phyloP scores from a whole-genome alignment of 225 moss, liverwort and hornwort species.

The Lunularia cruciata region DNA sequence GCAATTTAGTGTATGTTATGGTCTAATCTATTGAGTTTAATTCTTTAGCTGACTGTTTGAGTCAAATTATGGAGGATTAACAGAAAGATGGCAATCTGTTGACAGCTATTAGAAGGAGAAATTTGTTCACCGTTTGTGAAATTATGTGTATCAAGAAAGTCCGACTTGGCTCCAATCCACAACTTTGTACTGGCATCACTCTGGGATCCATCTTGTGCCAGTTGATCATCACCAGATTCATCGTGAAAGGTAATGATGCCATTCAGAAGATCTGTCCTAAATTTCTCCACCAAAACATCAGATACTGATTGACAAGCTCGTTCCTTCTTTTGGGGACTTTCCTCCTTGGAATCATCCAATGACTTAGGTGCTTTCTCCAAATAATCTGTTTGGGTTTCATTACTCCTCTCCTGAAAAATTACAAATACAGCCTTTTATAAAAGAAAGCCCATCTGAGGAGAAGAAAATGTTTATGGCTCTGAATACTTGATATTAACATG shows the following conservation, averaged over 20 bases:
- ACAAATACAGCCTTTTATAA: background rate
- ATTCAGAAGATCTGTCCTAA: slow-evolving; percentile 7
- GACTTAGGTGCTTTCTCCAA: background rate
- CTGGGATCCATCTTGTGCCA: slow-evolving; percentile 10
- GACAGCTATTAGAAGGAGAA: background rate
- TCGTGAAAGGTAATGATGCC: background rate
- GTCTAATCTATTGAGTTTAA: too few species aligned
- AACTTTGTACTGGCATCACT: slow-evolving; percentile 18
- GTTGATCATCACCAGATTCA: slow-evolving; percentile 20
- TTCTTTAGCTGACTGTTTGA: too few species aligned
- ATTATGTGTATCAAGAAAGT: slow-evolving; percentile 1
- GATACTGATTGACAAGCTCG: slow-evolving; percentile 8
- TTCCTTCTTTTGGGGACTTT: background rate
- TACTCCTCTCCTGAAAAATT: background rate
- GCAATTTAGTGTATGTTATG: too few species aligned
- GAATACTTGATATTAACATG: background rate
- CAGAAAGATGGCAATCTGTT: slow-evolving; percentile 3
- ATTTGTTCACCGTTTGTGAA: slow-evolving; percentile 13
- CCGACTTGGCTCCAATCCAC: slow-evolving; percentile 10
- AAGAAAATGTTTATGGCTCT: too few species aligned
- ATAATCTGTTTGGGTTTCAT: background rate
- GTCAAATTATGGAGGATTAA: too few species aligned
- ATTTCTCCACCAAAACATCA: slow-evolving; percentile 11
- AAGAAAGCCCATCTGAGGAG: too few species aligned
- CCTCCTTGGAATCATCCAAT: background rate